These are phyloP conservation scores for Exserohilum turcica DNA, from an alignment of 2,329 filamentous ascomycete genomes.

Conservation along the genomic window DNA sequence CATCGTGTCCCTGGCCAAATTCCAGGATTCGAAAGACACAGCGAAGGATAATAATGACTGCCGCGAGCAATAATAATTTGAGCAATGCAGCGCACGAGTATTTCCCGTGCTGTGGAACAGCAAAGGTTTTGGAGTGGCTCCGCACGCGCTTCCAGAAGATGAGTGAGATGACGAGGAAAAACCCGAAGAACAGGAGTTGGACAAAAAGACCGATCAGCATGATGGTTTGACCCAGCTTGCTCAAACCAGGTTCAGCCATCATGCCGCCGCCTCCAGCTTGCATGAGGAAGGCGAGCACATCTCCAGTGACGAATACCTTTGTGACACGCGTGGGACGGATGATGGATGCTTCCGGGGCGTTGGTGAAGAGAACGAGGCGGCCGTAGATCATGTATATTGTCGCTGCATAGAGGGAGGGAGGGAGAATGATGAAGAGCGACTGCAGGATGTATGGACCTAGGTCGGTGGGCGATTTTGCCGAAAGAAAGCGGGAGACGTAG, in stretches of 20 bases:
- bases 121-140: constrained; percentile 13
- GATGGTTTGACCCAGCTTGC: constrained; percentile 24
- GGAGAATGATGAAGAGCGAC: constrained; percentile 47
- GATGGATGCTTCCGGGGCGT: constrained; percentile 49
- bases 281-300: constrained; percentile 58
- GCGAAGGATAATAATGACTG: constrained; percentile 55
- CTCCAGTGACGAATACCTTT: constrained; percentile 60
- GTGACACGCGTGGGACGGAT: constrained; percentile 55
- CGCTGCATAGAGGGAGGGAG: constrained; percentile 52
- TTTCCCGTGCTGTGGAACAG: constrained; percentile 36
- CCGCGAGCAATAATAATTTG: constrained; percentile 50
- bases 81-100: constrained; percentile 48
- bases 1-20: constrained; percentile 50
- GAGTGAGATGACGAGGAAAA: constrained; percentile 29
- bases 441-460: constrained; percentile 45
- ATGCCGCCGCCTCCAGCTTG: constrained; percentile 49
- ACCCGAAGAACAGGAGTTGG: constrained; percentile 19
- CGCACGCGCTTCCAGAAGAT: constrained; percentile 31
- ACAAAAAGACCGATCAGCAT: constrained; percentile 33
- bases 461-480: constrained; percentile 16
- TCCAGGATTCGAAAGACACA: constrained; percentile 51
- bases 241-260: constrained; percentile 25
- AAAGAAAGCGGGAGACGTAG: constrained; percentile 25
- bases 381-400: constrained; percentile 53
- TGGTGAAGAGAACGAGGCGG: constrained; percentile 46